Evolutionary conservation across 345 rosid species (phyloP), one percentile per base, ranked within the genome.

Genomic region (Syzygium aromaticum): DNA sequence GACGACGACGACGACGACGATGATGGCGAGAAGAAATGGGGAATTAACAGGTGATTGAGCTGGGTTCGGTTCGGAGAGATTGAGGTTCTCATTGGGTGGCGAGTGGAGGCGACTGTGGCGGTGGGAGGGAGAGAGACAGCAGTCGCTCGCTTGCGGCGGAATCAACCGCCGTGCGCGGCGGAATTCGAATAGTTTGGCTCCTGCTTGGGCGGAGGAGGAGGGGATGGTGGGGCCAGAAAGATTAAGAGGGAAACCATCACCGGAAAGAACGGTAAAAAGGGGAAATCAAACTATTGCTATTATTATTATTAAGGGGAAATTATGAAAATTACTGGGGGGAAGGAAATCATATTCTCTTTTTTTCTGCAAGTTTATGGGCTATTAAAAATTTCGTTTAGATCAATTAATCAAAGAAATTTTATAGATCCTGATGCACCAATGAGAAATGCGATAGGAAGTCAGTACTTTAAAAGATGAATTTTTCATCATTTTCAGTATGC

Each of bases 81-180:
- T 38, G 78, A 5, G 43, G 88, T 51, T 54, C 61, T 78, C 88
- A 86, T 86, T 52, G 88, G 85, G 85, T 4, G 80, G 80, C 11
- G 1, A 40, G 7, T 21, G 25, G 80, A 9, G 80, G 19, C 25
- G 78, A 0, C 22, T 49, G 25, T 21, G 11, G 43, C 2, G 43
- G 12, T 11, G 23, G 78, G 0, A 15, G 38, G 0, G 46, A 6
- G 14, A 0, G 25, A 33, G 46, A 43, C 38, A 33, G 80, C 49
- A 73, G 80, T 33, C 49, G 38, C 46, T 33, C 46, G 49, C 80
- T 4, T 6, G 46, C 46, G 6, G 46, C 78, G 19, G 78, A 33
- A 67, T 23, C 25, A 21, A 67, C 46, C 78, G 78, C 78, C 46
- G 33, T 67, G 78, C 78, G 78, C 46, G 78, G 46, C 80, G 80